Evolutionary conservation across 257 asterid genomes (phyloP).

Genomic region (Solanum piurae): DNA sequence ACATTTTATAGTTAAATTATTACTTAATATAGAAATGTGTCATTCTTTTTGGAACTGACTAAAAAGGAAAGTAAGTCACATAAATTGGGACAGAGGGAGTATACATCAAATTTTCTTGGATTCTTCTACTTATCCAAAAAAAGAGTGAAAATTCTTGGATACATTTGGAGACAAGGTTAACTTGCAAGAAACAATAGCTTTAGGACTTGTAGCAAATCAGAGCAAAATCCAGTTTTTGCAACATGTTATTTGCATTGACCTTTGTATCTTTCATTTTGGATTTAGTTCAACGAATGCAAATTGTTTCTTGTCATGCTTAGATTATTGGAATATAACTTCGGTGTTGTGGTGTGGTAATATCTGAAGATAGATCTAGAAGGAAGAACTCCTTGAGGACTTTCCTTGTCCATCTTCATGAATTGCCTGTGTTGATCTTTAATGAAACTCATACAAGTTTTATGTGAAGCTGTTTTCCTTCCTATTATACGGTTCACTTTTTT

Average conservation of each 20-base stretch:
- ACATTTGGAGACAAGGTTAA: not conserved
- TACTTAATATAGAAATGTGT: no score
- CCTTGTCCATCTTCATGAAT: not conserved
- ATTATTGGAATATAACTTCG: not conserved
- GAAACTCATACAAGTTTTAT: not conserved
- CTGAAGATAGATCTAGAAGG: not conserved
- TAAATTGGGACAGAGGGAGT: no score
- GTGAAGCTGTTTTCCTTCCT: not conserved
- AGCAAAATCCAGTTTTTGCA: not conserved
- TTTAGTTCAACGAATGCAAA: not conserved
- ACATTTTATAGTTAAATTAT: no score
- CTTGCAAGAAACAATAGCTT: not conserved
- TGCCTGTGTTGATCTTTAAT: not conserved
- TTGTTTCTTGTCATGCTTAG: not conserved
- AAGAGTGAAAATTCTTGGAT: not conserved
- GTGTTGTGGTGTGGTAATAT: not conserved
- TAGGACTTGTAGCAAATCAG: not conserved
- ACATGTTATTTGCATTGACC: not conserved
- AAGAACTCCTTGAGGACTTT: not conserved
- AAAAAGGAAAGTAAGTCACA: no score
- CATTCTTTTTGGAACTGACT: no score
- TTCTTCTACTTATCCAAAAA: not conserved
- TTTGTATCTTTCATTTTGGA: not conserved
- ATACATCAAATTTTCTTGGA: not conserved
- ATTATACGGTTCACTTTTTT: not conserved